Evolutionary conservation across 371 early-diverging fungal genomes (phyloP), one percentile per base, ranked within the genome.

Genomic region (Actinomortierella ambigua): DNA sequence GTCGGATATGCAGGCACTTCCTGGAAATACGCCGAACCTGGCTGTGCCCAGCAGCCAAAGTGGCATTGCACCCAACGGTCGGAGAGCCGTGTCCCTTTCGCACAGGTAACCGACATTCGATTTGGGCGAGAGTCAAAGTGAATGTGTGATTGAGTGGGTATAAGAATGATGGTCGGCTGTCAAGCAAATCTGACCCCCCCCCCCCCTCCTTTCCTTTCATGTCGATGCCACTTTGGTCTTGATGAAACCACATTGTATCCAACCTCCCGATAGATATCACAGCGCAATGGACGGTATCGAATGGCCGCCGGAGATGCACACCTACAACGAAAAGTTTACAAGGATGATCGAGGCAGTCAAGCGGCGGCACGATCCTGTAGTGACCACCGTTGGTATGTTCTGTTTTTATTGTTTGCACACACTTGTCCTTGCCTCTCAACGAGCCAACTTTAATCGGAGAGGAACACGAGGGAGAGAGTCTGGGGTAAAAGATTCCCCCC

Each of bases 341-440:
- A 88, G 86, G 59, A 79, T 90, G 57, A 92, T 98, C 58, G 95
- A 95, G 65, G 83, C 78, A 47, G 94, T 98, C 55, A 98, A 98
- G 77, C 81, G 88, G 61, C 79, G 98, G 62, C 98, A 98, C 64
- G 95, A 96, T 66, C 95, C 97, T 4, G 95, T 95, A 15, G 95
- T 95, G 17, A 91, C 95, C 15, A 93, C 96, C 13, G 82, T 96
- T 65, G 87, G 89, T 86, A 81, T 69, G 80, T 61, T 23, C 13
- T 48, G 18, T 3, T 9, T 20, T 3, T 20, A 27, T 34, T 18
- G 2, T 42, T 28, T 50, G 23, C 39, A 9, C 28, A 40, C n/a
- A 13, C 22, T 2, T 6, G 17, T 26, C 24, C 14, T 57, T 7
- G 44, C 3, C 13, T 5, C 1, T 18, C 23, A n/a, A 20, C 17